These are phyloP conservation scores for Rhazya stricta DNA, from an alignment of 257 asterid genomes.

Conservation along the genomic window DNA sequence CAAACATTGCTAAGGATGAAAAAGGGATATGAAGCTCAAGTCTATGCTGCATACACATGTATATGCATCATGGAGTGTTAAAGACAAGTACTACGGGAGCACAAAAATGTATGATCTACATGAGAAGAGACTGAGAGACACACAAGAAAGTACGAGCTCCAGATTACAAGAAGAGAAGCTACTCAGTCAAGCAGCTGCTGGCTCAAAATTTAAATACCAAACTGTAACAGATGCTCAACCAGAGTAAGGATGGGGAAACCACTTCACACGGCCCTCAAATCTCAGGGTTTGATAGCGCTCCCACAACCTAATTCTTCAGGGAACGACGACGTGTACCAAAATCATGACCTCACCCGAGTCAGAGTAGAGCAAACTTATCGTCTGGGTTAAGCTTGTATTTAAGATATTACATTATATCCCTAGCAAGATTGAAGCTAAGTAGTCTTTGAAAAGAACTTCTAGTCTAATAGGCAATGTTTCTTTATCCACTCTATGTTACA, in stretches of 20 bases:
- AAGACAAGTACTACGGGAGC: neutral
- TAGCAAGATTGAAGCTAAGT: neutral
- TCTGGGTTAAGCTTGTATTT: neutral
- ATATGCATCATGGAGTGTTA: neutral
- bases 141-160: neutral
- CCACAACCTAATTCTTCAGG: neutral
- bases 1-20: neutral
- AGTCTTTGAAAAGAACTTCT: no score
- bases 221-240: constrained; percentile 4
- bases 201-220: neutral
- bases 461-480: no score
- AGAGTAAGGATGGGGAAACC: neutral
- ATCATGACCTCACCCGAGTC: neutral
- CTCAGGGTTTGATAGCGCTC: neutral
- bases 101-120: neutral
- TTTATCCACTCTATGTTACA: neutral
- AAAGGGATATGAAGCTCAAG: neutral
- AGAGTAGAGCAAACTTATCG: neutral
- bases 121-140: neutral
- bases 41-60: neutral
- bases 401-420: neutral
- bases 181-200: neutral
- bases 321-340: neutral
- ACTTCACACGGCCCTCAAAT: neutral
- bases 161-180: neutral